Evolutionary conservation across 257 asterid genomes (phyloP), one percentile per base, ranked within the genome.

Genomic region (Gynochthodes officinalis): DNA sequence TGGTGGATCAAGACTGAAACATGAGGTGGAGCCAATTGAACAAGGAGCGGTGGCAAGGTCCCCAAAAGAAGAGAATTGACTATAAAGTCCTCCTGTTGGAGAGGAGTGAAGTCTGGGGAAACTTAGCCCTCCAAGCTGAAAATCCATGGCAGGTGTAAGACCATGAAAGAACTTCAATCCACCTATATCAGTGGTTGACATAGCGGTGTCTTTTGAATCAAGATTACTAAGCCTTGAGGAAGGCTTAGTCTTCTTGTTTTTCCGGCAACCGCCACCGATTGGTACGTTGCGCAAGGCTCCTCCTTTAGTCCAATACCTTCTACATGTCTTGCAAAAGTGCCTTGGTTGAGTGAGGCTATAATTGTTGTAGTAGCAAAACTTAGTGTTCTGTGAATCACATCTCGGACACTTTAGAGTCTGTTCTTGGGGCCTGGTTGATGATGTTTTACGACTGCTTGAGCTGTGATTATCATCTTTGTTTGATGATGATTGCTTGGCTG

Each of bases 281-380:
- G 98, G 98, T 5, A 93, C 98, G 81, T 78, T 93, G 66, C 98
- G 84, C 58, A 93, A 52, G 66, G 97, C 96, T 23, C 98, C 97
- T 14, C 97, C 97, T 68, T 79, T 85, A 1, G 98, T 93, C 98
- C 98, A 93, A 82, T 93, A 93, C 88, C 97, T 73, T 23, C 97
- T 73, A 37, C 98, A 91, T 0, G 98, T 91, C 90, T 91, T 94
- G 83, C 98, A 94, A 79, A 94, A 94, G 70, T 94, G 97, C 75
- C 98, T 78, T 0, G 98, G 97, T 82, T 94, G 98, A 0, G 97
- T 71, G 59, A 94, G 90, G 83, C 95, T 89, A 77, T 93, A 93
- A 49, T 93, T 93, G 87, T 93, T 93, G 87, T 88, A 93, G 87
- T 93, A 93, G 78, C 98, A 93, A 55, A 93, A 93, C 74, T 93